These are phyloP conservation scores for Erigeron philadelphicus DNA, from an alignment of 140 eudicot genomes.

Conservation along the genomic window DNA sequence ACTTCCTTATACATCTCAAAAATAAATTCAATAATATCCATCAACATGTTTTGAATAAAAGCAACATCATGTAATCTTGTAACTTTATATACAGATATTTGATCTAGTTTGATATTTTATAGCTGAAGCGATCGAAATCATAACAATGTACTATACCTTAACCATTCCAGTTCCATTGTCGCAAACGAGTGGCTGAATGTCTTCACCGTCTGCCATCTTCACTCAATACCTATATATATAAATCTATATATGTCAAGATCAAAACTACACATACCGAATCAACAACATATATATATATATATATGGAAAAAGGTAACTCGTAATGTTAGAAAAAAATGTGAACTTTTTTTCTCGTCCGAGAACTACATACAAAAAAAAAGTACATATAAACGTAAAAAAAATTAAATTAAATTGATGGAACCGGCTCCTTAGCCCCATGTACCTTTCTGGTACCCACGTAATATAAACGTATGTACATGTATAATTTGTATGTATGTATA, in stretches of 20 bases:
- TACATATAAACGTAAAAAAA: too few species aligned
- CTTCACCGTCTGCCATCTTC: slow-evolving; percentile 41
- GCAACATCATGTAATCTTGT: not conserved
- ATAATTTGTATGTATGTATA: not conserved
- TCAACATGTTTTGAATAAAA: not conserved
- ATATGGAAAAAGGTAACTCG: not conserved
- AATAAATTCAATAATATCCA: not conserved
- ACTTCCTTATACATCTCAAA: not conserved
- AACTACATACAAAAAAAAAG: not conserved
- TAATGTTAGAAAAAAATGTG: not conserved
- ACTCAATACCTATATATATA: slow-evolving; percentile 17
- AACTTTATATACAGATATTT: not conserved
- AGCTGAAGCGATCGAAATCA: not conserved
- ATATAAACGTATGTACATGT: not conserved
- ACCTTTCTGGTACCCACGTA: too few species aligned
- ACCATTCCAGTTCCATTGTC: slow-evolving; percentile 49
- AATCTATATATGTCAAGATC: too few species aligned
- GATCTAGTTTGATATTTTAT: too few species aligned
- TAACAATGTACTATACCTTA: slow-evolving; percentile 27
- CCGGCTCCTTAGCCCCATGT: too few species aligned
- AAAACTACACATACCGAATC: too few species aligned
- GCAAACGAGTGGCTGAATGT: slow-evolving; percentile 43
- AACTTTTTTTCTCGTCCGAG: not conserved
- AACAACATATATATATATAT: too few species aligned
- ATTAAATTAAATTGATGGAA: too few species aligned